Conservation (phyloP, 192 early-diverging fungal species). For the Coemansia sp. region DNA sequence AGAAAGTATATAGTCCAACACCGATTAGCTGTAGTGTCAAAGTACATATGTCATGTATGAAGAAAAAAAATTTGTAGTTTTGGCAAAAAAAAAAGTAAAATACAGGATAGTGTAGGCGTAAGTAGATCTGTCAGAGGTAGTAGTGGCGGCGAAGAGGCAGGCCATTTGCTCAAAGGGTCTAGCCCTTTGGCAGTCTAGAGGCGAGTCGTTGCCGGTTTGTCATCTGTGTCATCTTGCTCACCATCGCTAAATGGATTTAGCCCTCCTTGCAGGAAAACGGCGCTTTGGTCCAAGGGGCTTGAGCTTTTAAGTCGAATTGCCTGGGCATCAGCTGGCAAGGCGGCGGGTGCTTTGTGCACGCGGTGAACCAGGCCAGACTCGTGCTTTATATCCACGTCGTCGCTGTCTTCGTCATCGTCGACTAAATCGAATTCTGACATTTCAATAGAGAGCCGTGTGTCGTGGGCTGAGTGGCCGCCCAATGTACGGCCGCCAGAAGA, state of each 20-base stretch:
- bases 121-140: not conserved
- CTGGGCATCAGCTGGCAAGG: not conserved
- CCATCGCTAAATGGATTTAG: constrained; percentile 5
- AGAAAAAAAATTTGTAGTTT: not conserved
- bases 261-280: not conserved
- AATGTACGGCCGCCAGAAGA: constrained; percentile 31
- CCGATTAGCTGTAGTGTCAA: no score
- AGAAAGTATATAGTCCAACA: no score
- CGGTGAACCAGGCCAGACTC: not conserved
- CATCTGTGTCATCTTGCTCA: not conserved
- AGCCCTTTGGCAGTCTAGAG: not conserved
- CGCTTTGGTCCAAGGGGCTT: not conserved
- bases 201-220: not conserved
- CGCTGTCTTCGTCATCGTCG: constrained; percentile 5
- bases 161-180: not conserved
- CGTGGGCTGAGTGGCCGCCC: constrained; percentile 9
- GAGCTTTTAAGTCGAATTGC: not conserved
- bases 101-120: not conserved
- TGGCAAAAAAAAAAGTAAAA: not conserved
- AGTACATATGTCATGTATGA: no score
- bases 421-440: constrained; percentile 23
- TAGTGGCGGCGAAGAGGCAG: not conserved
- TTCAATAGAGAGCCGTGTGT: constrained; percentile 21
- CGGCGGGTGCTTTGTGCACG: not conserved
- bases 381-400: not conserved